A percentile compares a stretch with the other conserved stretches of the same genome.
These are phyloP conservation scores for Aspergillus nidulans DNA, from an alignment of 495 filamentous ascomycete genomes.

Conservation along the genomic window DNA sequence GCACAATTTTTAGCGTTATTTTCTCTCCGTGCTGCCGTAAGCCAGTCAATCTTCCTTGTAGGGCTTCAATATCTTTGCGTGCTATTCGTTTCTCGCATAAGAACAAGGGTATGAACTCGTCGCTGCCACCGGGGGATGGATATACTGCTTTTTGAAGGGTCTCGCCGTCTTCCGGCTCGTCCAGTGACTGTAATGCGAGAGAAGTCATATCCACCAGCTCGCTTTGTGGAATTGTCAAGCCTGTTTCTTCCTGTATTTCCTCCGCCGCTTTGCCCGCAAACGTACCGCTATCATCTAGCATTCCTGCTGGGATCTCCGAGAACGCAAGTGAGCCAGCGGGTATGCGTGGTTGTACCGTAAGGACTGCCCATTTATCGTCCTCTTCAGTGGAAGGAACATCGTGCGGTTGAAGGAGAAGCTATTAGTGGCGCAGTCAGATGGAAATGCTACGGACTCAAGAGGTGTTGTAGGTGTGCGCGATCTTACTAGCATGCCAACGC, in stretches of 20 bases:
- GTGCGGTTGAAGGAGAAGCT: slow-evolving; percentile 67
- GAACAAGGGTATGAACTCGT: slow-evolving; percentile 80
- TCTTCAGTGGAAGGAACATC: slow-evolving; percentile 43
- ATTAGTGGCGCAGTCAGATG: slow-evolving; percentile 1
- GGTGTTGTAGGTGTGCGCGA: slow-evolving; percentile 5
- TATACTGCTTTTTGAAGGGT: slow-evolving; percentile 61
- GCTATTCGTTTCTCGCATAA: slow-evolving; percentile 66
- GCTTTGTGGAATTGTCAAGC: slow-evolving; percentile 50
- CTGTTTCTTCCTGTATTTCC: slow-evolving; percentile 81
- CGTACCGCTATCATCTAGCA: slow-evolving; percentile 74
- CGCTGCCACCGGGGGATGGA: slow-evolving; percentile 74
- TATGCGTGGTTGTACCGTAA: slow-evolving; percentile 81
- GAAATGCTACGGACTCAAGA: background rate
- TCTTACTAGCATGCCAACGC: slow-evolving; percentile 77
- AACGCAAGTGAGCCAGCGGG: slow-evolving; percentile 72
- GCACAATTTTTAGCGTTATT: slow-evolving; percentile 73
- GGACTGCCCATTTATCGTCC: slow-evolving; percentile 60
- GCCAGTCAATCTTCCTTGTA: slow-evolving; percentile 75
- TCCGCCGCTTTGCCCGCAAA: slow-evolving; percentile 75
- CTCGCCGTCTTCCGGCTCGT: slow-evolving; percentile 31
- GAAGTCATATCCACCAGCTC: slow-evolving; percentile 69
- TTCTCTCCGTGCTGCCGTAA: slow-evolving; percentile 75
- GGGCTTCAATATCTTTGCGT: slow-evolving; percentile 56
- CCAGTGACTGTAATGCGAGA: slow-evolving; percentile 39
- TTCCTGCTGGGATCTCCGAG: slow-evolving; percentile 80